These are phyloP conservation scores for Hypoxylon sp. DNA, from an alignment of 2,329 filamentous ascomycete species.

Conservation along the genomic window DNA sequence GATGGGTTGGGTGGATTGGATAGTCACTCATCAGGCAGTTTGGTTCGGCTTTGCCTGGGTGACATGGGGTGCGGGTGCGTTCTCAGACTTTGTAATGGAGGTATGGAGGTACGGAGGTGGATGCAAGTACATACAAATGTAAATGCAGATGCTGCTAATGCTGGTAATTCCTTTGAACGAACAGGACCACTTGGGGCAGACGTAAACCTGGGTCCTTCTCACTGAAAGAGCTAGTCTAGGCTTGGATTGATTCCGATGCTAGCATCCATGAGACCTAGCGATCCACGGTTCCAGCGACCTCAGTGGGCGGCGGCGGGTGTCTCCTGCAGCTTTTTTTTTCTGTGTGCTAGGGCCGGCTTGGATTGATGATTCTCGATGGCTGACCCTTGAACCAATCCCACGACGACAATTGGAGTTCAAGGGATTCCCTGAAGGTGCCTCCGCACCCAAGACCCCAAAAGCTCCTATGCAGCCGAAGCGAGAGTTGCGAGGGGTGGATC, in stretches of 20 bases:
- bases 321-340: slow-evolving; percentile 32
- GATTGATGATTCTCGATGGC: slow-evolving; percentile 42
- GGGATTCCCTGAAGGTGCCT: slow-evolving; percentile 42
- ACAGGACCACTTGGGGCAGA: slow-evolving; percentile 29
- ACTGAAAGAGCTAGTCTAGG: slow-evolving; percentile 37
- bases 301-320: slow-evolving; percentile 32
- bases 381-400: slow-evolving; percentile 40
- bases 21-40: slow-evolving; percentile 45
- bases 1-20: slow-evolving; percentile 40
- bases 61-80: slow-evolving; percentile 46
- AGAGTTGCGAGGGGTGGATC: slow-evolving; percentile 45
- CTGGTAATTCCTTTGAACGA: slow-evolving; percentile 45
- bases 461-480: slow-evolving; percentile 45
- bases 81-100: slow-evolving; percentile 43
- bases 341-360: slow-evolving; percentile 32
- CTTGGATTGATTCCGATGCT: slow-evolving; percentile 45
- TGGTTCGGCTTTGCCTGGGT: slow-evolving; percentile 46
- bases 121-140: slow-evolving; percentile 27
- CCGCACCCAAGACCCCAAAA: slow-evolving; percentile 43
- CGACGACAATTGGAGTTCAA: slow-evolving; percentile 42
- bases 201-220: slow-evolving; percentile 28
- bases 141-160: slow-evolving; percentile 46
- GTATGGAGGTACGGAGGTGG: slow-evolving; percentile 35
- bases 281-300: slow-evolving; percentile 41
- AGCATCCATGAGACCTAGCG: slow-evolving; percentile 38